Base-by-base conservation (phyloP, 139 green algal species). In the Choricystis sp. region DNA sequence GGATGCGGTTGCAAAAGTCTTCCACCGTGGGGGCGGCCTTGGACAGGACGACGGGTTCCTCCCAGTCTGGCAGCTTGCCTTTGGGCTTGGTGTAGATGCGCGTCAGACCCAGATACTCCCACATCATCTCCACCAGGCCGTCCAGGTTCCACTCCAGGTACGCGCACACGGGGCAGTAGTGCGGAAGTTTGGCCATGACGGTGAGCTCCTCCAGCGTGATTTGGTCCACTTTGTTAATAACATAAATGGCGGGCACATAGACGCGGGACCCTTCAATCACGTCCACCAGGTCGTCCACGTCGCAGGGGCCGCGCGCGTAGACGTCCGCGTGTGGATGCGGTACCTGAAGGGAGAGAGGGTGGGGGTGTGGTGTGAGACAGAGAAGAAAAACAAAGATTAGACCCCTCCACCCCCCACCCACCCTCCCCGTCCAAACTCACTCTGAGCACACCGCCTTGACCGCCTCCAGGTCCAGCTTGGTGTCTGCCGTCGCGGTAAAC, bases 241-340 rank as follows among this genome's bases (percentile, higher is more conserved):
- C 93, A 72, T 96, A 99, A 64, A 99, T 91, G 68, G 73, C 83
- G 4, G 92, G 92, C 21, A 97, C 81, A 81, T 98, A 98, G 19
- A 96, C 68, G 31, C 92, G 79, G 67, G 69, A 88, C 61, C 91
- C 92, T 82, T 98, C 92, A 62, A 98, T 96, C 28, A 96, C 86
- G 69, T 98, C 92, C 59, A 98, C 91, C 48, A 98, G 74, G 65
- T 98, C 92, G 64, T 95, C 88, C 0, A 95, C 62, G 26, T 91
- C 83, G 56, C 85, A 86, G 76, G 94, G 86, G 25, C 89, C 84
- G 28, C 57, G 66, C 58, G 94, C 66, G 69, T 89, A 75, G 56
- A 98, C 80, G 75, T 98, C 92, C 1, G 91, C 91, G 72, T 97
- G 79, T 95, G 83, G 56, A 96, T 83, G 59, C 82, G 81, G 76